Base-by-base conservation (phyloP, 805 yeast genomes). In the Helenozyma baotianmanensis region DNA sequence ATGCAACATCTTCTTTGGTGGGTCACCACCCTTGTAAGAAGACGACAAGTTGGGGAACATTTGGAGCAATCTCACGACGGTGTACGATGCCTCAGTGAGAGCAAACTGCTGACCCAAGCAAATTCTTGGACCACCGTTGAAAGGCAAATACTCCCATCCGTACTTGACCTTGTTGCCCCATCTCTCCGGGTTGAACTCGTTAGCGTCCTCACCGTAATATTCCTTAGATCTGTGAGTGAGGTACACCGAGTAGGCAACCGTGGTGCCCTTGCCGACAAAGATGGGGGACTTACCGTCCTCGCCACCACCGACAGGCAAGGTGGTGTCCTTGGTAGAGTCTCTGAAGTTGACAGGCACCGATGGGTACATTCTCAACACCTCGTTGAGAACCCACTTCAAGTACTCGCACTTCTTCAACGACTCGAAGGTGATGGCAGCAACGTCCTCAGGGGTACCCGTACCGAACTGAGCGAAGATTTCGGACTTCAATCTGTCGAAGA, bases 41-140 rank as follows among this genome's bases (percentile, higher is more conserved):
- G 39, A 39, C 7, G 25, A 25, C 28, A 60, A 39, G 36, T 51
- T 47, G 10, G 61, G 60, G 39, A 52, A 62, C 29, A 40, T 42
- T 39, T 60, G 65, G 21, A 47, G 33, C 40, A 70, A 46, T 40
- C 74, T 56, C 12, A 57, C 62, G 25, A 67, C 43, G 13, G 63
- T 56, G 49, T 68, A 72, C 14, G 70, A 58, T 9, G 74, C 71
- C 52, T 72, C 77, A 14, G 76, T 71, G 14, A 72, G 62, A 6
- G 78, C 78, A 51, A 70, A 71, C 51, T 72, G 77, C 56, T 72
- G 77, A 25, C 78, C 78, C 33, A 72, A 55, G 47, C 78, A 72
- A 37, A 72, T 70, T 39, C 78, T 54, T 14, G 78, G 77, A 6
- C 78, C 78, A 27, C 78, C 78, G 43, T 71, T 70, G 54, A 72